Base-by-base conservation (phyloP, 2,329 filamentous ascomycete genomes). In the Cladosporium sp. region DNA sequence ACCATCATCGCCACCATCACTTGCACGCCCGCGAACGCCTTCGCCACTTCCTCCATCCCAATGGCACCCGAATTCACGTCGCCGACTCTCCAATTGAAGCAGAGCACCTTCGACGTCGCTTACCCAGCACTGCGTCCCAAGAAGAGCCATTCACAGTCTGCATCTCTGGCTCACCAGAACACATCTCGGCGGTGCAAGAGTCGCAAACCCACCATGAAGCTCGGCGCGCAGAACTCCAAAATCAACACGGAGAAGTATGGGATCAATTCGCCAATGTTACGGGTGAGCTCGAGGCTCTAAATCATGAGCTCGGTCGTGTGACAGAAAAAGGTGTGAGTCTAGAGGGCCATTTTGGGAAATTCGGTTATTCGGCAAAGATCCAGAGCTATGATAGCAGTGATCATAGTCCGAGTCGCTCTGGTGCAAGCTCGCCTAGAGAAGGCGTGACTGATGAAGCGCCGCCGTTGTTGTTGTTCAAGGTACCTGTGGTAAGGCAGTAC, bases 401-500 rank as follows among this genome's bases (percentile, higher is more conserved):
- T 7, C 22, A 27, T 27, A 55, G 48, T 42, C 54, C 58, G 3
- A 39, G 38, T 50, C 41, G 27, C 13, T 56, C 55, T 48, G 59
- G 60, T 1, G 30, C 49, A 5, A 52, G 50, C 9, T 62, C 61
- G 6, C 57, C 58, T 3, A 19, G 47, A 43, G 50, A 22, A 53
- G 56, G 3, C 52, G 32, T 8, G 8, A 49, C 65, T 59, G 45
- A 25, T 4, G 43, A 49, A 22, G 60, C 56, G 2, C 54, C 52
- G 41, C 71, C 74, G 1, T 73, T 83, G 59, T 78, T 76, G 59
- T 66, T 84, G 51, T 81, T 79, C 61, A 78, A 78, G 61, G 74
- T 72, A 54, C 82, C 82, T 0, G 74, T 79, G 6, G 72, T 85
- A 3, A 73, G 80, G 51, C 82, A 85, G 67, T 84, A 84, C 66